Evolutionary conservation across 225 moss, liverwort and hornwort species (phyloP), one percentile per base, ranked within the genome.

Genomic region (Neckera pumila): DNA sequence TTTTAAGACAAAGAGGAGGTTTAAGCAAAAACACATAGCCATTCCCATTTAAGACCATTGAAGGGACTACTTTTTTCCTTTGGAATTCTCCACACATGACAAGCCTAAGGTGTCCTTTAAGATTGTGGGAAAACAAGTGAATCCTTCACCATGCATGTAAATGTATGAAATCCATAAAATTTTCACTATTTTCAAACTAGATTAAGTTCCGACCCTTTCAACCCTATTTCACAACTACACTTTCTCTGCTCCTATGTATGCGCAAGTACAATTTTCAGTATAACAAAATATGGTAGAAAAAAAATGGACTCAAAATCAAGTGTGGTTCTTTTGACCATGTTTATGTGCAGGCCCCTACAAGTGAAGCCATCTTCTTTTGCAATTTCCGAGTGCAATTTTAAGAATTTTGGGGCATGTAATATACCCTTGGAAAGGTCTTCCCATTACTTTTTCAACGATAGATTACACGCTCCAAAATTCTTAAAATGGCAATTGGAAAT

Each of bases 181-280:
- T 56, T 2, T 25, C 15, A 15, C 2, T 49, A 0, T 43, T 34
- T 76, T 53, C 8, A 3, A 30, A 73, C 3, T 16, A 23, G 1
- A 3, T 0, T 7, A 21, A 33, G 5, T 17, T 57, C 11, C 57
- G 26, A 26, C 2, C 4, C 26, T n/a, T 56, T 78, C 38, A 38
- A 6, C 1, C 6, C n/a, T 26, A 11, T n/a, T 56, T 14, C 0
- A 0, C 10, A 11, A 16, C 6, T n/a, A 17, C 2, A 16, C 7
- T 56, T 36, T n/a, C 4, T 56, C 25, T 77, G 26, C 23, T 10
- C 6, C 6, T n/a, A 2, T 10, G 2, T 2, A 0, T 10, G 15
- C 0, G 2, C 0, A 1, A 36, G 25, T 26, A n/a, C 11, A 78
- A 57, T 17, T 27, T 23, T n/a, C n/a, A n/a, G n/a, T n/a, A n/a